Evolutionary conservation across 2,329 filamentous ascomycete species (phyloP).

Genomic region (Beauveria asiatica): DNA sequence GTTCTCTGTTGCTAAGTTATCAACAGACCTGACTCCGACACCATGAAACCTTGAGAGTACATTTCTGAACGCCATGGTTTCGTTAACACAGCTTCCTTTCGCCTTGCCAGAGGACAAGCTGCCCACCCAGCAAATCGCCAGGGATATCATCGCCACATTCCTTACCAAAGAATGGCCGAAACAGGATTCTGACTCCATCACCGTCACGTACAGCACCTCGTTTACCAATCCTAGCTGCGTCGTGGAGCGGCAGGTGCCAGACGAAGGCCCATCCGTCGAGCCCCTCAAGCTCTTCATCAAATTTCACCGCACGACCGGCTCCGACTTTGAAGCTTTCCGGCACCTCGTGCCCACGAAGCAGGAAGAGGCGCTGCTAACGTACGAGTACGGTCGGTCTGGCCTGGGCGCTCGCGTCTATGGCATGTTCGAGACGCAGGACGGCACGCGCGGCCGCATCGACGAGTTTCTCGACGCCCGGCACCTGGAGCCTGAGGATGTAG

Average conservation of each 20-base stretch:
- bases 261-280: neutral
- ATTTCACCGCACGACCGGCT: slow-evolving; percentile 5
- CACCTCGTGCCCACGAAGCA: slow-evolving; percentile 13
- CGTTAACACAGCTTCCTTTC: slow-evolving; percentile 2
- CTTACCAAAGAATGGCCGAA: slow-evolving; percentile 13
- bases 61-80: neutral
- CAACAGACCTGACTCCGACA: neutral
- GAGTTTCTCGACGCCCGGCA: slow-evolving; percentile 14
- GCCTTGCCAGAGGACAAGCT: slow-evolving; percentile 9
- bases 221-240: slow-evolving; percentile 12
- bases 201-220: slow-evolving; percentile 4
- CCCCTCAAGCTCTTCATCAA: slow-evolving; percentile 16
- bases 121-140: slow-evolving; percentile 8
- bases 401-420: slow-evolving; percentile 14
- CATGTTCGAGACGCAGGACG: slow-evolving; percentile 14
- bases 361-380: slow-evolving; percentile 11
- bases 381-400: slow-evolving; percentile 12
- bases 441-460: slow-evolving; percentile 13
- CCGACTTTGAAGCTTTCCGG: slow-evolving; percentile 8
- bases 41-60: neutral
- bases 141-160: slow-evolving; percentile 13
- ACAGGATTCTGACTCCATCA: slow-evolving; percentile 10
- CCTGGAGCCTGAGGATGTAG: slow-evolving; percentile 14
- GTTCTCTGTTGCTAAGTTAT: neutral
- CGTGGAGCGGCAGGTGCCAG: slow-evolving; percentile 7